A percentile compares a stretch with the other conserved stretches of the same genome.
These are phyloP conservation scores for Sicyos edulis DNA, from an alignment of 306 rosid genomes.

Conservation along the genomic window DNA sequence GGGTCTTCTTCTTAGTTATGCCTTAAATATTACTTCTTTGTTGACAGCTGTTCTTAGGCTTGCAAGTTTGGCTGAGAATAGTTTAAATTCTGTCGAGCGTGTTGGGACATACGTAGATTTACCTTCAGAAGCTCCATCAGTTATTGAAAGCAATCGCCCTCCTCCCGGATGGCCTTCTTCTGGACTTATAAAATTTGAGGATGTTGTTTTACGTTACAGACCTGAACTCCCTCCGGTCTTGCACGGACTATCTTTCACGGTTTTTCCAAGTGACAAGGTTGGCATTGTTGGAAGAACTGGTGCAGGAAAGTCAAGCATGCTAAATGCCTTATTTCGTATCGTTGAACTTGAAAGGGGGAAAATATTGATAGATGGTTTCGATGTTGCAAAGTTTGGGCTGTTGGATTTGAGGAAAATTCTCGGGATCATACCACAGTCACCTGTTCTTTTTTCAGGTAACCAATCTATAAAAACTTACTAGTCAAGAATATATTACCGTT, in stretches of 20 bases:
- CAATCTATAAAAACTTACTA: not conserved
- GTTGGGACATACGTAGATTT: constrained; percentile 70
- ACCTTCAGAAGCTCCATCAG: constrained; percentile 51
- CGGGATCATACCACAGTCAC: constrained; percentile 47
- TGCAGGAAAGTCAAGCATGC: constrained; percentile 48
- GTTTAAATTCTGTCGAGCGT: constrained; percentile 69
- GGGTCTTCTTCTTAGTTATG: constrained; percentile 65
- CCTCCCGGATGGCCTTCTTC: constrained; percentile 48
- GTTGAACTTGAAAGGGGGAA: constrained; percentile 44
- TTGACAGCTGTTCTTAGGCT: constrained; percentile 79
- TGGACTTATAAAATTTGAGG: constrained; percentile 37
- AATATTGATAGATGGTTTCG: constrained; percentile 39
- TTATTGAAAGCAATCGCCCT: constrained; percentile 42
- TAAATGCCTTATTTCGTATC: constrained; percentile 42
- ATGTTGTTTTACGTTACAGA: constrained; percentile 40
- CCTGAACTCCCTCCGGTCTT: constrained; percentile 48
- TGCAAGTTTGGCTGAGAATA: constrained; percentile 49
- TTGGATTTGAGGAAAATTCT: constrained; percentile 42
- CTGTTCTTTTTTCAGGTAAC: constrained; percentile 44
- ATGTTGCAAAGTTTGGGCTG: constrained; percentile 39
- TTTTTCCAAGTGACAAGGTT: constrained; percentile 41
- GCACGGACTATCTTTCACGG: constrained; percentile 36
- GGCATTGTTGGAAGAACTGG: constrained; percentile 53
- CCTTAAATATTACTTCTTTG: constrained; percentile 73
- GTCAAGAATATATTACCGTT: not conserved